Base-by-base conservation (phyloP, 2,329 filamentous ascomycete genomes). In the Cercospora sp. region DNA sequence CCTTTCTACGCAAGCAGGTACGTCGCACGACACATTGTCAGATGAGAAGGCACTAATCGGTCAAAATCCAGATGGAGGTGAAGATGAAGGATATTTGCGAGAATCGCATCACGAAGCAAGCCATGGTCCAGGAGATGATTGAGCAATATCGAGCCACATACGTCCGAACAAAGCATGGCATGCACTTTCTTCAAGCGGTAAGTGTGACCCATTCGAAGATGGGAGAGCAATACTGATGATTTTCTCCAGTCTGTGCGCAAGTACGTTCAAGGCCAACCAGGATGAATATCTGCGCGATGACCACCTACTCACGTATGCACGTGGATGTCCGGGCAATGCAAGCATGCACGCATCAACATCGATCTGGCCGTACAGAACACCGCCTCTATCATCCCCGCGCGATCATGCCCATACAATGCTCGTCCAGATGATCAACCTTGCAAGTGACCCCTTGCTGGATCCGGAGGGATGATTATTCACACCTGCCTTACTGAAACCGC, bases 41-140 rank as follows among this genome's bases (percentile, higher is more conserved):
- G 9, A 26, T 13, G 45, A 23, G 45, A 51, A 13, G 10, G 20
- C 9, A 23, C 45, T 51, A 13, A 51, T 51, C 2, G 26, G 3
- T 58, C 9, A 31, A 30, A n/a, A 7, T 61, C 68, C 72, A 85
- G 84, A 97, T 97, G 93, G 95, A 99, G 80, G 82, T 93, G 69
- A 92, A 93, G 78, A 97, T 99, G 94, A 95, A 94, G 78, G 92
- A 92, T 67, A 97, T 99, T 66, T 98, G 95, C 80, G 93, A 94
- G 68, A 95, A 95, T 28, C 89, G 87, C 62, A 91, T 89, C 71
- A 91, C 90, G 36, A 90, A 88, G 75, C 85, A 87, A 64, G 86
- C 87, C 20, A 92, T 99, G 58, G 86, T 99, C 51, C 85, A 89
- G 64, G 90, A 96, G 79, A 97, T 91, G 77, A 83, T 99, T 65